Conservation (phyloP, 23 red algal genomes). For the Gracilaria domingensis region DNA sequence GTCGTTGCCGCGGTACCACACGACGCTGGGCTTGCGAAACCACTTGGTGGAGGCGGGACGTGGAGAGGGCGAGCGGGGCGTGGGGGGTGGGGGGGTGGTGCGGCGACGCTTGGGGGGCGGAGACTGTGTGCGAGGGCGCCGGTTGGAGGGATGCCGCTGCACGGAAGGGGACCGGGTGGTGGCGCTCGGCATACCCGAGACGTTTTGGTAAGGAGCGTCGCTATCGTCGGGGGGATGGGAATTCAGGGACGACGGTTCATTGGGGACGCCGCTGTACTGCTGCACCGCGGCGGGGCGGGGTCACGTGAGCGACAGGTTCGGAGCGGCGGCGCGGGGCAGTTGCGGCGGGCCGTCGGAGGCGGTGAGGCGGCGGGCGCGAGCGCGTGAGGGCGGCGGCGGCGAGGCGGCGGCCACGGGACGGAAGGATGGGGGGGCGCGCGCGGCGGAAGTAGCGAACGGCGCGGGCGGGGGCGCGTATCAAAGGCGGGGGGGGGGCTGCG, state of each 20-base stretch:
- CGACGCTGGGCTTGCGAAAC: slow-evolving; percentile 79
- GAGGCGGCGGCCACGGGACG: too few species aligned
- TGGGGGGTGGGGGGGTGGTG: neutral
- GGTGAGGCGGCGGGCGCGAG: too few species aligned
- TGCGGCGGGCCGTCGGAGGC: too few species aligned
- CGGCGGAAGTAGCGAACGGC: too few species aligned
- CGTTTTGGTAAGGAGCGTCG: neutral
- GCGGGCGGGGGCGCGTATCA: too few species aligned
- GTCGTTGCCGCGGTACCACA: slow-evolving; percentile 98
- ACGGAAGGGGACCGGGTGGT: slow-evolving; percentile 1
- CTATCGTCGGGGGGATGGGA: neutral
- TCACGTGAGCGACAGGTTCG: neutral
- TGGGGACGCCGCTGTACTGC: too few species aligned
- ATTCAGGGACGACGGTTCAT: neutral
- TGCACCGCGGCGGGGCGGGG: too few species aligned
- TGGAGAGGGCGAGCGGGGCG: neutral
- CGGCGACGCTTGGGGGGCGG: slow-evolving; percentile 55
- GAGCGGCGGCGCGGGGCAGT: too few species aligned
- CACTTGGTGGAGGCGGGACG: slow-evolving; percentile 24
- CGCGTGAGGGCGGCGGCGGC: too few species aligned
- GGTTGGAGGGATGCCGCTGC: slow-evolving; percentile 9
- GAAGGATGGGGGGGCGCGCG: too few species aligned
- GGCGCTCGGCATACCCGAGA: slow-evolving; percentile 10
- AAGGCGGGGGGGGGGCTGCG: too few species aligned
- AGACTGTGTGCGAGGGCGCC: slow-evolving; percentile 13